phyloP scores from a whole-genome alignment of 2,329 filamentous ascomycete genomes.

The Trichoderma simmonsii region DNA sequence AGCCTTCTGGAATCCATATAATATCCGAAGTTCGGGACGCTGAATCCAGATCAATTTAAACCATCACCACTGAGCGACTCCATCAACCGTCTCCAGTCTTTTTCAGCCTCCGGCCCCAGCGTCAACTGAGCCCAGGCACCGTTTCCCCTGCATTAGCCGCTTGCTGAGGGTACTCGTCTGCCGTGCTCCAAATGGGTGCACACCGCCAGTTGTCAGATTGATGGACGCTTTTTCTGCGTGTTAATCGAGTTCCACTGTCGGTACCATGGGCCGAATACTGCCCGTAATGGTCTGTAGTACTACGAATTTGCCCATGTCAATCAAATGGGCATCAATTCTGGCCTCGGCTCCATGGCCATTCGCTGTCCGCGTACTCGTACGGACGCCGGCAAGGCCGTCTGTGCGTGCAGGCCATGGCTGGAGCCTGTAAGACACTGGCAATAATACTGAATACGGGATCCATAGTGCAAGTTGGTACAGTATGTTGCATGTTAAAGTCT shows the following conservation, averaged over 20 bases:
- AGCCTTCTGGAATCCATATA: neutral
- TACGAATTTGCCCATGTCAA: neutral
- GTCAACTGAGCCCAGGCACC: neutral
- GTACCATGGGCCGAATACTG: neutral
- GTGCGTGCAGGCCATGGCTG: neutral
- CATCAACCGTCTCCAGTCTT: neutral
- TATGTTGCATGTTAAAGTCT: neutral
- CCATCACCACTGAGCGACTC: neutral
- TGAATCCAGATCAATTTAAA: neutral
- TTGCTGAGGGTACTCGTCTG: neutral
- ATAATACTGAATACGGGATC: neutral
- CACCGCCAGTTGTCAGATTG: slow-evolving; percentile 12
- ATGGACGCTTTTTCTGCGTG: neutral
- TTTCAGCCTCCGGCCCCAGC: neutral
- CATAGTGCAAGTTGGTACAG: neutral
- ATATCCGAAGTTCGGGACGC: neutral
- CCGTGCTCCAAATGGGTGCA: neutral
- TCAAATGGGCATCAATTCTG: neutral
- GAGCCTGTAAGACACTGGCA: neutral
- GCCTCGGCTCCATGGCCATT: neutral
- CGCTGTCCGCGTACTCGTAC: neutral
- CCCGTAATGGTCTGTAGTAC: neutral
- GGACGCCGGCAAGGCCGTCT: neutral
- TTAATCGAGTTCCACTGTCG: neutral
- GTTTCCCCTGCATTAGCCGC: slow-evolving; percentile 16